Evolutionary conservation across 169 alveolate genomes (phyloP), one percentile per base, ranked within the genome.

Genomic region (Plasmodium fragile): DNA sequence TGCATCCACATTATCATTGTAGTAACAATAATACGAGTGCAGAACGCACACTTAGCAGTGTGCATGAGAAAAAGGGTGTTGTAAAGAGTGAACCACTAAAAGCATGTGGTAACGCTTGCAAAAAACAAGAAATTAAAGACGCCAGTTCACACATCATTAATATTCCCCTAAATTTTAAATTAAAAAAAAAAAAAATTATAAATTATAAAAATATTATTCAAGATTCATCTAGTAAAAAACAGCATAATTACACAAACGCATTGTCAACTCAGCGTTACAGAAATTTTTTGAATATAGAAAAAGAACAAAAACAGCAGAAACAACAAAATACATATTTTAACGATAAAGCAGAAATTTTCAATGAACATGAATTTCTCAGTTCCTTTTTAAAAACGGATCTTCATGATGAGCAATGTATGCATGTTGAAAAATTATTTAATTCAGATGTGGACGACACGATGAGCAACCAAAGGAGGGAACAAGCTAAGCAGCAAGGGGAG

Each of bases 121-220:
- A 72, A 45, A 45, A 83, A 25, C n/a, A 49, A 43, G 78, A 22
- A 83, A 4, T 8, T 32, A 52, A 72, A 34, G 18, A 83, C 11
- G 59, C 53, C 18, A 71, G 18, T 41, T 3, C 75, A 65, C 25
- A 83, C 39, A 53, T 83, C 8, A 72, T 83, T 72, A 71, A 73
- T 78, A 77, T 87, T 18, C 89, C 93, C 1, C 28, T 87, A 5
- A 77, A 87, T 78, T 87, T 87, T 59, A 87, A 77, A 59, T 39
- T 87, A 43, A 87, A 65, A 65, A 87, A 79, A 22, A 28, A 28
- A 78, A 87, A 87, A 13, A 3, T 30, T 18, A 87, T 55, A 25
- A 49, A 49, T 55, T n/a, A 36, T 45, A 53, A 87, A 78, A 77
- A 87, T 43, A 16, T 39, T 72, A 30, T 10, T 71, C 43, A 18